These are phyloP conservation scores for Suillus alpinus DNA, from an alignment of 768 basidiomycete genomes.

Conservation along the genomic window DNA sequence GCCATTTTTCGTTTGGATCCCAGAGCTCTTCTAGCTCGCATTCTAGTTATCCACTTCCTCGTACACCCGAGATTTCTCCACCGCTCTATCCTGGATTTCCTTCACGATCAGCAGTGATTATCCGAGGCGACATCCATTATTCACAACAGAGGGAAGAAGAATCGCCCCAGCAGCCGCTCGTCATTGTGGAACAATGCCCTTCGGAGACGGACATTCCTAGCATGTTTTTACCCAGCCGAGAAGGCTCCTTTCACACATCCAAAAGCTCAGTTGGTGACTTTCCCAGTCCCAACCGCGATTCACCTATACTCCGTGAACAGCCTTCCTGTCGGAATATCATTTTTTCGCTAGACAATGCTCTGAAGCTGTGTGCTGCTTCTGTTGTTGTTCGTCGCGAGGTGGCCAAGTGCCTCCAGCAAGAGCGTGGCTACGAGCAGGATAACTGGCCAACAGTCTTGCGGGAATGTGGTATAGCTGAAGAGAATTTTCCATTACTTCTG, in stretches of 20 bases:
- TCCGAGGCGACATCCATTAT: not conserved
- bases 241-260: not conserved
- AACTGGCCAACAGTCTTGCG: slow-evolving; percentile 26
- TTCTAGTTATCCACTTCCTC: not conserved
- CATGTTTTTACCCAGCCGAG: not conserved
- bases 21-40: not conserved
- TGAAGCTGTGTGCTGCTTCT: slow-evolving; percentile 17
- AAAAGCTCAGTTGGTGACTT: not conserved
- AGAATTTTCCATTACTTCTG: slow-evolving; percentile 17
- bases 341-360: slow-evolving; percentile 19
- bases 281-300: slow-evolving; percentile 17
- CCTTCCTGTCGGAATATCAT: not conserved
- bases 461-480: slow-evolving; percentile 17
- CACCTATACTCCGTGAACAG: not conserved
- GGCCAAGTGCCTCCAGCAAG: slow-evolving; percentile 20
- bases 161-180: not conserved
- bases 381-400: slow-evolving; percentile 19
- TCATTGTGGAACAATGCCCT: not conserved
- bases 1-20: not conserved
- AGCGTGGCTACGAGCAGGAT: slow-evolving; percentile 23
- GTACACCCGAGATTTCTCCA: not conserved
- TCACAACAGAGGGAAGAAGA: not conserved
- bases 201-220: not conserved
- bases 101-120: not conserved
- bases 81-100: no score